Percentiles rank a stretch among this genome's conserved stretches.
Evolutionary conservation across 2,329 filamentous ascomycete species (phyloP).

Genomic region (Chaetomium strumarium): DNA sequence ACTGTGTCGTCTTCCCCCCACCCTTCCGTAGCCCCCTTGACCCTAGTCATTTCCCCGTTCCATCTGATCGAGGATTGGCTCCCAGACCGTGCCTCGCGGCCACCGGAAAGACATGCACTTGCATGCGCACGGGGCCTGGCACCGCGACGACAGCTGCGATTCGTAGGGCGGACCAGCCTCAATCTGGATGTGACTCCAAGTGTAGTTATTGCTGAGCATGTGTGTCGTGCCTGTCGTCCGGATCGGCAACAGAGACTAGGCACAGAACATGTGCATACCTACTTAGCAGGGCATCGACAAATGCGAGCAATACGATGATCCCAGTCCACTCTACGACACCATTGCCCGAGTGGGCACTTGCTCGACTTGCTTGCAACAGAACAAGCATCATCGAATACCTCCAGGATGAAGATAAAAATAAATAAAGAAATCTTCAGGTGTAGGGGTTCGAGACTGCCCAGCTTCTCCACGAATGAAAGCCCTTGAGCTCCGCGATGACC

Average conservation of each 20-base stretch:
- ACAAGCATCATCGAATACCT: background rate
- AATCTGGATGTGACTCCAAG: slow-evolving; percentile 18
- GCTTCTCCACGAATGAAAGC: slow-evolving; percentile 1
- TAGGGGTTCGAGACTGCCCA: background rate
- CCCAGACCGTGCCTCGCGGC: slow-evolving; percentile 5
- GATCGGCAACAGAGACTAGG: slow-evolving; percentile 19
- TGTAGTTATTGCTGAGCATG: background rate
- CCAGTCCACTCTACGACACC: background rate
- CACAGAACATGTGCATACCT: background rate
- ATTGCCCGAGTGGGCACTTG: background rate
- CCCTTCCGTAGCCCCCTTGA: background rate
- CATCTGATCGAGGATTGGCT: background rate
- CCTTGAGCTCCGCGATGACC: background rate
- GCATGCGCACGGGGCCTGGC: slow-evolving; percentile 10
- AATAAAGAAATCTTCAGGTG: background rate
- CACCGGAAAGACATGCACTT: slow-evolving; percentile 2
- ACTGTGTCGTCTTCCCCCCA: background rate
- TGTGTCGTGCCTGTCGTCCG: slow-evolving; percentile 5
- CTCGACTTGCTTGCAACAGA: background rate
- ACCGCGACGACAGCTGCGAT: slow-evolving; percentile 12
- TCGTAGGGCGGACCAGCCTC: slow-evolving; percentile 18
- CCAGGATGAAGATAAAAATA: slow-evolving; percentile 8
- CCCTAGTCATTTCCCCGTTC: background rate
- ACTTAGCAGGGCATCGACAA: too few relatives aligned
- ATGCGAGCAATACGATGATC: slow-evolving; percentile 10